Evolutionary conservation across 768 basidiomycete species (phyloP), one percentile per base, ranked within the genome.

Genomic region (Crassisporium funariophilum): DNA sequence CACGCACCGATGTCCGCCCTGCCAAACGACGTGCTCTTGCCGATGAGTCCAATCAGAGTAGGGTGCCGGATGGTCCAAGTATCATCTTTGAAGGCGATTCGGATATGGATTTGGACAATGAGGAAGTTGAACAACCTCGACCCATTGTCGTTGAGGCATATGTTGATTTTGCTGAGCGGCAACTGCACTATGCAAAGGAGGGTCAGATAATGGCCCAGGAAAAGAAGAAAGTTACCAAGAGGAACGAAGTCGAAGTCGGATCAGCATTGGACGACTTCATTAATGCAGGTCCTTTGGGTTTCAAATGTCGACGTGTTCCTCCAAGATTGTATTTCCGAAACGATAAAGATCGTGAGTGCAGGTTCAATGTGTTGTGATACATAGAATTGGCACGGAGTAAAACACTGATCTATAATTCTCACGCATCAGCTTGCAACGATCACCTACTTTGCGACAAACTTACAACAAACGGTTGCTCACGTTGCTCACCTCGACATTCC

Each of bases 231-330:
- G 4, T 7, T 15, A 11, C 15, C 17, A 37, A 36, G 36, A 16
- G 44, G 44, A 36, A 45, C 13, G 23, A 12, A 11, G 35, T 21
- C 9, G 17, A 21, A 16, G 34, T 45, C 5, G 44, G 23, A 36
- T 8, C 9, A 12, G 44, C 17, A 7, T 17, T 45, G n/a, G 44
- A 45, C 22, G 44, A 45, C 23, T 37, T 45, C 23, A 24, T 36
- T 13, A 45, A 45, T 27, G 34, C 44, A 35, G n/a, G n/a, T n/a
- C 23, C 5, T 7, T 4, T 35, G 17, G 17, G 20, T 8, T 29
- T 45, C 10, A 7, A 24, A 5, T 45, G 44, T 45, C 17, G 44
- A 12, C 34, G 44, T 8, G 13, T 11, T 5, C 15, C 34, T 35
- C 34, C 44, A 29, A 29, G 8, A 29, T 13, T 29, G 27, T 29